Evolutionary conservation across 2,329 filamentous ascomycete genomes (phyloP).

Genomic region (Celoporthe dispersa): DNA sequence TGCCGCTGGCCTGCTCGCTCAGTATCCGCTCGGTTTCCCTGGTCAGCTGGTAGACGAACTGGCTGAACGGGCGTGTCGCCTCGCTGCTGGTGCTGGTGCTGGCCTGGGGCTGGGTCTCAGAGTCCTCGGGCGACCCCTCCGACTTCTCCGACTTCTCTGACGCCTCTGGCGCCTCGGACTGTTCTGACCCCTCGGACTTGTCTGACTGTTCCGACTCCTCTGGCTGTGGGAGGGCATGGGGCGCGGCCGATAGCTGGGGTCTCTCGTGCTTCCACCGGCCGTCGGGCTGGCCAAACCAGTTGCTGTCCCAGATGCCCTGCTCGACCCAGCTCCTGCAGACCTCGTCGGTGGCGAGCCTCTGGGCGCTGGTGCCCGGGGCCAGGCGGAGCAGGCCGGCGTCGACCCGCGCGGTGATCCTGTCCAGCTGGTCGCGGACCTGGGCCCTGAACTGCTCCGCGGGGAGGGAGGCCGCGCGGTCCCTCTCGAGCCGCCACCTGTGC

Average conservation of each 20-base stretch:
- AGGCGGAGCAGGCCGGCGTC: neutral
- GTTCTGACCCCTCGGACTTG: too few species aligned
- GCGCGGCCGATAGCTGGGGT: too few species aligned
- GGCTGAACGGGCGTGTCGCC: too few species aligned
- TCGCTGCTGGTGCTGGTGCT: too few species aligned
- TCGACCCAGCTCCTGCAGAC: neutral
- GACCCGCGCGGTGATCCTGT: neutral
- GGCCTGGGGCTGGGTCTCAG: too few species aligned
- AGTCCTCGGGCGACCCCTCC: too few species aligned
- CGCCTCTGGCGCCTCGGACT: too few species aligned
- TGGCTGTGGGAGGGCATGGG: too few species aligned
- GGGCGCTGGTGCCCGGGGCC: too few species aligned
- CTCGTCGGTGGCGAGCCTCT: neutral
- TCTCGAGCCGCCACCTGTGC: neutral
- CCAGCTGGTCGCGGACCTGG: neutral
- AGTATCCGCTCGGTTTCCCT: neutral
- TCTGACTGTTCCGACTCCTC: neutral
- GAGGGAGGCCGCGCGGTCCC: neutral
- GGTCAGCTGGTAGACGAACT: too few species aligned
- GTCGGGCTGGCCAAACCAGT: neutral
- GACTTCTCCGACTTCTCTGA: too few species aligned
- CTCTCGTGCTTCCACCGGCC: neutral
- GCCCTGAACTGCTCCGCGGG: neutral
- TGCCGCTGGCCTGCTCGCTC: neutral
- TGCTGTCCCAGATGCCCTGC: neutral